A percentile compares a stretch with the other conserved stretches of the same genome.
Evolutionary conservation across 2,329 filamentous ascomycete species (phyloP).

Genomic region (Calonectria pseudoreteaudii): DNA sequence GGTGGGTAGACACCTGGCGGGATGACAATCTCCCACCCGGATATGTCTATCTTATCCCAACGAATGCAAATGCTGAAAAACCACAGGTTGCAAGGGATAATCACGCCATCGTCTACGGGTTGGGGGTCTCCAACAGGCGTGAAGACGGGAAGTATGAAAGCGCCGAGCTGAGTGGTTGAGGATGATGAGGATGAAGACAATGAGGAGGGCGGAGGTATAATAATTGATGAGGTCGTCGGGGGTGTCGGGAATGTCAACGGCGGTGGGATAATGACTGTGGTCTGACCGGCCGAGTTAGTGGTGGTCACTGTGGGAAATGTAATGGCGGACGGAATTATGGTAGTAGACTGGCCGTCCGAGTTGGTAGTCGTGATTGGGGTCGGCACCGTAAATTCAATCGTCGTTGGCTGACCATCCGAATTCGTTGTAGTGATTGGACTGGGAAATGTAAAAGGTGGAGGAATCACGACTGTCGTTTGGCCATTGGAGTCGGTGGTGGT

Average conservation of each 20-base stretch:
- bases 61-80: neutral
- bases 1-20: neutral
- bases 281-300: too few species aligned
- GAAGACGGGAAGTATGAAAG: neutral
- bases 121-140: neutral
- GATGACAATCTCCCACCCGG: neutral
- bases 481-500: neutral
- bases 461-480: neutral
- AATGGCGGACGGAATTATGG: neutral
- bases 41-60: neutral
- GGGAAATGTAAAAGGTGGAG: neutral
- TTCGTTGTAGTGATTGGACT: neutral
- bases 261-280: too few species aligned
- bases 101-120: neutral
- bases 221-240: neutral
- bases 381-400: neutral
- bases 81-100: neutral
- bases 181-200: neutral
- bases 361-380: neutral
- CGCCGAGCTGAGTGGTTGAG: too few species aligned
- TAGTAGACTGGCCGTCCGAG: neutral
- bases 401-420: neutral
- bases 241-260: neutral
- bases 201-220: too few species aligned
- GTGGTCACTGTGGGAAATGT: too few species aligned